phyloP scores from a whole-genome alignment of 1,139 yeast genomes.

The Suhomyces guaymorum region DNA sequence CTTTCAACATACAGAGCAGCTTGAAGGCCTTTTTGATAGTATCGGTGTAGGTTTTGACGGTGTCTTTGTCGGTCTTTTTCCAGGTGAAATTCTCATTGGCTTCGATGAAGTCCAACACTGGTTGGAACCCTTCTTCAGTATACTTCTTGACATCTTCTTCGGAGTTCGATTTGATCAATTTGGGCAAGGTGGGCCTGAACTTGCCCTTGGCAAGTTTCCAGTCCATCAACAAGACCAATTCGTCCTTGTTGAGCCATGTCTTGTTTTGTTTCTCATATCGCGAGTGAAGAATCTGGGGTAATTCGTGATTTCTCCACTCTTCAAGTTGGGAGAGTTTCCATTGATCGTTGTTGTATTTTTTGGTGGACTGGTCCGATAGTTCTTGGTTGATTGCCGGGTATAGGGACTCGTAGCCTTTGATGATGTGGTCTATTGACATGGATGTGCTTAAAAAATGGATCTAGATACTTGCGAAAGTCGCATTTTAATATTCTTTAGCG shows the following conservation, averaged over 20 bases:
- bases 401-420: conserved; percentile 13
- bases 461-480: neutral
- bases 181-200: conserved; percentile 47
- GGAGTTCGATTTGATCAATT: conserved; percentile 40
- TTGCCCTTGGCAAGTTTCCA: conserved; percentile 54
- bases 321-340: conserved; percentile 37
- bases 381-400: conserved; percentile 20
- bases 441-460: neutral
- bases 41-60: conserved; percentile 18
- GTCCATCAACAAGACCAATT: conserved; percentile 44
- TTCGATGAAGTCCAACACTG: conserved; percentile 22
- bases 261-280: conserved; percentile 22
- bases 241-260: conserved; percentile 37
- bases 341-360: conserved; percentile 22
- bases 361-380: conserved; percentile 19
- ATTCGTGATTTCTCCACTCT: conserved; percentile 31
- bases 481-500: neutral
- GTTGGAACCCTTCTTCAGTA: conserved; percentile 32
- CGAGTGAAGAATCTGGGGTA: conserved; percentile 27
- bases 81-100: conserved; percentile 8
- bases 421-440: conserved; percentile 8
- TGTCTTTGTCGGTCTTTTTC: conserved; percentile 7
- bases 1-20: conserved; percentile 36
- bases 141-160: conserved; percentile 26
- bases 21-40: conserved; percentile 29